A percentile compares a stretch with the other conserved stretches of the same genome.
These are phyloP conservation scores for Leccinellum rugosiceps DNA, from an alignment of 768 basidiomycete species.

Conservation along the genomic window DNA sequence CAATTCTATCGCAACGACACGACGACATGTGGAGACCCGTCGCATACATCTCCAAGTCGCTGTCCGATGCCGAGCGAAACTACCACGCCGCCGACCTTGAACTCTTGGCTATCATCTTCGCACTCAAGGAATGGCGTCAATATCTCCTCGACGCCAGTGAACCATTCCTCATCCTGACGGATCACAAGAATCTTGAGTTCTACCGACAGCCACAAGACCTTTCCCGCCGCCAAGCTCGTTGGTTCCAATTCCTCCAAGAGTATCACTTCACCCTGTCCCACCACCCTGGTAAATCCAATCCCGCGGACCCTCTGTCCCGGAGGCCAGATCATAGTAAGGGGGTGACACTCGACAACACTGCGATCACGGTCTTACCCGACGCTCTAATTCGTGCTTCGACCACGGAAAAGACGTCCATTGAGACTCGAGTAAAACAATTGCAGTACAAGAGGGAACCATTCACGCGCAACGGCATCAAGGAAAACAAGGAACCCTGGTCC, in stretches of 20 bases:
- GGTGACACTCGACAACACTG: not conserved
- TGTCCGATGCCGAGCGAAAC: not conserved
- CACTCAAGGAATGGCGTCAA: conserved; percentile 1
- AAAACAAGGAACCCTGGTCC: not conserved
- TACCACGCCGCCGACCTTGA: not conserved
- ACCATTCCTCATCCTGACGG: conserved; percentile 25
- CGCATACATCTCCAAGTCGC: not conserved
- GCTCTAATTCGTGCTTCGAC: not conserved
- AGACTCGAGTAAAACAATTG: not conserved
- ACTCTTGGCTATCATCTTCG: not conserved
- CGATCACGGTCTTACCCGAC: not conserved
- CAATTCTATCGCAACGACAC: not conserved
- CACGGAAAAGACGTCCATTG: not conserved
- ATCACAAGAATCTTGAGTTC: conserved; percentile 43
- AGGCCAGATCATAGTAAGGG: not conserved
- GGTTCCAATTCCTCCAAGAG: not conserved
- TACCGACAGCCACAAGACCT: conserved; percentile 13
- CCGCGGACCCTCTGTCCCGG: not conserved
- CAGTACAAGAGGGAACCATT: not conserved
- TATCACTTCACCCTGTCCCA: not conserved
- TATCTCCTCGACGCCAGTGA: not conserved
- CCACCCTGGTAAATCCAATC: not conserved
- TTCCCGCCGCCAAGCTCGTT: not conserved
- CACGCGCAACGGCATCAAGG: too few species aligned
- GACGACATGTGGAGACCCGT: not conserved